Evolutionary conservation across 192 early-diverging fungal species (phyloP).

Genomic region (Coemansia sp.): DNA sequence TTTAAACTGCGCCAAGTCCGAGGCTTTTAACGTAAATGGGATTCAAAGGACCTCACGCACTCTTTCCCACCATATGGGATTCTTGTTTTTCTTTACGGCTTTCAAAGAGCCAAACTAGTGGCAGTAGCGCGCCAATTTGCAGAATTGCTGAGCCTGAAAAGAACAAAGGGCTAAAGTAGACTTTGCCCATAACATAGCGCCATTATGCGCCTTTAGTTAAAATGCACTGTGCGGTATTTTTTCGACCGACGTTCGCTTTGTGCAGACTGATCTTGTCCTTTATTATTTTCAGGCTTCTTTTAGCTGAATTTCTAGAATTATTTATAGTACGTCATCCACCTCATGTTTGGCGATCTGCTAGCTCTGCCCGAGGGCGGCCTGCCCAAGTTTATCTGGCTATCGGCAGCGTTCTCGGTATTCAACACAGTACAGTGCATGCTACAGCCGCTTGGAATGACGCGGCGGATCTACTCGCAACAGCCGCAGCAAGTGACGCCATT

Average conservation of each 20-base stretch:
- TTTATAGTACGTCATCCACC: too few relatives aligned
- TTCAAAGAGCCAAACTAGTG: not conserved
- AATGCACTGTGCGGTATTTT: not conserved
- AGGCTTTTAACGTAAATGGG: not conserved
- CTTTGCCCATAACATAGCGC: too few relatives aligned
- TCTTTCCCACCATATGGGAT: not conserved
- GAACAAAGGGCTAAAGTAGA: too few relatives aligned
- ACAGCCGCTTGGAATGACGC: conserved; percentile 69
- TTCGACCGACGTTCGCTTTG: not conserved
- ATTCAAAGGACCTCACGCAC: not conserved
- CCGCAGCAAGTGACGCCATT: conserved; percentile 72
- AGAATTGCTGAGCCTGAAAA: too few relatives aligned
- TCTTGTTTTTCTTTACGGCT: not conserved
- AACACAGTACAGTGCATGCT: conserved; percentile 84
- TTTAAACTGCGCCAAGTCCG: not conserved
- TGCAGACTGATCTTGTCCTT: too few relatives aligned
- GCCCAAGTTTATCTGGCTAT: conserved; percentile 73
- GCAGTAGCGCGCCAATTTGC: not conserved
- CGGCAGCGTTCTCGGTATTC: conserved; percentile 74
- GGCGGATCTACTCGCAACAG: conserved; percentile 67
- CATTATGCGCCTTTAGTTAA: too few relatives aligned
- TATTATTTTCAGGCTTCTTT: too few relatives aligned
- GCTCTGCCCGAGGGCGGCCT: conserved; percentile 53
- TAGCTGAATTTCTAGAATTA: too few relatives aligned
- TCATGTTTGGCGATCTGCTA: conserved; percentile 36